These are phyloP conservation scores for Pulveroboletus frians DNA, from an alignment of 768 basidiomycete genomes.

Conservation along the genomic window DNA sequence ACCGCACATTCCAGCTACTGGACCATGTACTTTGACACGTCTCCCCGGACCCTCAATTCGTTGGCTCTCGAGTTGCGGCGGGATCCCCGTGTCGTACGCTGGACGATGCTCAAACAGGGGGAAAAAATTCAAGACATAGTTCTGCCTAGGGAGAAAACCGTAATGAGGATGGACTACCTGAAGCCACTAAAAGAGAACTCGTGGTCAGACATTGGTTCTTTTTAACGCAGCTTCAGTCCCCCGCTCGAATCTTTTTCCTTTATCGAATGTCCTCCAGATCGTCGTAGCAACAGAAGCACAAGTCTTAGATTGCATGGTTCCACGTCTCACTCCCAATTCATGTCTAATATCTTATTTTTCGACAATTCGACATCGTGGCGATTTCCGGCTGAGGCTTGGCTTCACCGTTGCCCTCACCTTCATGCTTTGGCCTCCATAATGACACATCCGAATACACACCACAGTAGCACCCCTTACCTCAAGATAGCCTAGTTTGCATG, in stretches of 20 bases:
- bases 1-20: slow-evolving; percentile 58
- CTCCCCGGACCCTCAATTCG: slow-evolving; percentile 59
- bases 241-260: not conserved
- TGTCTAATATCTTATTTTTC: too few relatives aligned
- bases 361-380: too few relatives aligned
- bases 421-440: too few relatives aligned
- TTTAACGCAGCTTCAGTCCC: slow-evolving; percentile 3
- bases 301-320: not conserved
- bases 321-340: not conserved
- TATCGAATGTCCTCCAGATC: slow-evolving; percentile 1
- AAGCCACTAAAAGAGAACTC: slow-evolving; percentile 19
- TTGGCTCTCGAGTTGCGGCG: slow-evolving; percentile 65
- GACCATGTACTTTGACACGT: slow-evolving; percentile 87
- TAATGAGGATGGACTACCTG: slow-evolving; percentile 27
- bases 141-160: slow-evolving; percentile 42
- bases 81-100: slow-evolving; percentile 80
- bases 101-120: slow-evolving; percentile 76
- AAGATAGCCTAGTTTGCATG: too few relatives aligned
- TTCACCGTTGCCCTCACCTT: too few relatives aligned
- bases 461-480: too few relatives aligned
- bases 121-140: slow-evolving; percentile 69
- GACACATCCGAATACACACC: too few relatives aligned
- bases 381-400: too few relatives aligned
- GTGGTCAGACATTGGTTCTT: slow-evolving; percentile 23
- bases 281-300: not conserved